Conservation (phyloP, 2,329 filamentous ascomycete genomes). For the Venturia asperata region DNA sequence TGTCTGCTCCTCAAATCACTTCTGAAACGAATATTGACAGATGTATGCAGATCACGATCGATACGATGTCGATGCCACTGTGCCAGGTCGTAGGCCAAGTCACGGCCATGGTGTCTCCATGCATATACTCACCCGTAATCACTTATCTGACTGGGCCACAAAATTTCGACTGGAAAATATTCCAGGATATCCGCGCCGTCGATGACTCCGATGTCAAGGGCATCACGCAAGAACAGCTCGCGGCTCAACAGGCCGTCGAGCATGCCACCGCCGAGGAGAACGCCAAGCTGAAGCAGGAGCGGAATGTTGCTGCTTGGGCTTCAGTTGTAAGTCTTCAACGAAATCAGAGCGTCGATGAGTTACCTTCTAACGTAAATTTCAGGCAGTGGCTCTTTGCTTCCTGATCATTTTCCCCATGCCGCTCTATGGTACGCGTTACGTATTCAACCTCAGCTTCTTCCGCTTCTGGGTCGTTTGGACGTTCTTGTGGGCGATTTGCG, state of each 20-base stretch:
- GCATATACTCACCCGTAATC: conserved; percentile 24
- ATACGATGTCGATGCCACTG: background rate
- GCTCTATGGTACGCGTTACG: conserved; percentile 17
- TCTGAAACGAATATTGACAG: background rate
- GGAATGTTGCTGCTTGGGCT: background rate
- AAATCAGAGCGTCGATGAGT: background rate
- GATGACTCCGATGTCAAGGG: conserved; percentile 19
- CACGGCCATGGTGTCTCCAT: conserved; percentile 21
- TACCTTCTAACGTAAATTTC: background rate
- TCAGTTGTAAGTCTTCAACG: background rate
- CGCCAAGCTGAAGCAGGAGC: conserved; percentile 2
- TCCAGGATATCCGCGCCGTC: conserved; percentile 20
- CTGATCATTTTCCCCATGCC: conserved; percentile 15
- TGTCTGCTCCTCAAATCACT: background rate
- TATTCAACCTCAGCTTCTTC: conserved; percentile 14
- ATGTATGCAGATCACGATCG: conserved; percentile 18
- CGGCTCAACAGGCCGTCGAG: conserved; percentile 8
- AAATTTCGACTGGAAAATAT: conserved; percentile 25
- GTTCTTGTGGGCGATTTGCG: conserved; percentile 9
- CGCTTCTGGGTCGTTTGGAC: conserved; percentile 16
- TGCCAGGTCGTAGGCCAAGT: conserved; percentile 23
- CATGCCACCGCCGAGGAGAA: conserved; percentile 3
- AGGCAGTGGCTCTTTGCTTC: background rate
- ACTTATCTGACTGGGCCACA: conserved; percentile 23
- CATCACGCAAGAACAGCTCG: conserved; percentile 16